A percentile compares a stretch with the other conserved stretches of the same genome.
phyloP scores from a whole-genome alignment of 176 grass and related monocot species.

The Oryza nivara region DNA sequence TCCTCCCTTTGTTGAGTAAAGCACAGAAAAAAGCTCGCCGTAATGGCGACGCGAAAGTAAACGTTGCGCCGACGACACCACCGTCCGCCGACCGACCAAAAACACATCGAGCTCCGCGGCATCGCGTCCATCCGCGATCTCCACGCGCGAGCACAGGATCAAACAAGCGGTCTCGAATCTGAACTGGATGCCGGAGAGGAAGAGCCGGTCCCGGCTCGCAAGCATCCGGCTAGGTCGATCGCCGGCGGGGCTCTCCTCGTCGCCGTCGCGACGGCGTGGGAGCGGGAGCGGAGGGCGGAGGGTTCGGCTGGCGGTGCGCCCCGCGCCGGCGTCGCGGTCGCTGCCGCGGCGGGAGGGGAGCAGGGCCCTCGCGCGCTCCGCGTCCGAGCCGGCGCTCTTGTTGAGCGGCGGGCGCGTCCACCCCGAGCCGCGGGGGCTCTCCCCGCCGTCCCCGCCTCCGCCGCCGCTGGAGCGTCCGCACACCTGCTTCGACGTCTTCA shows the following conservation, averaged over 20 bases:
- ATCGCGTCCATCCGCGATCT: background rate
- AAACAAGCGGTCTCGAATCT: background rate
- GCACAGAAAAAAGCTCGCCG: conserved; percentile 23
- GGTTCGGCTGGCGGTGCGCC: background rate
- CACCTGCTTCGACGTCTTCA: conserved; percentile 54
- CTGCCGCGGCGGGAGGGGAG: background rate
- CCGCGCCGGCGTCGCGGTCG: background rate
- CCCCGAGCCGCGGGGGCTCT: background rate
- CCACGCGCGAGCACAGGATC: background rate
- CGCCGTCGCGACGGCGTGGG: background rate
- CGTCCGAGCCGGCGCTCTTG: conserved; percentile 51
- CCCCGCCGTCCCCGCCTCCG: conserved; percentile 29
- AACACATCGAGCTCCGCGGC: background rate
- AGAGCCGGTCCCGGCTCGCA: background rate
- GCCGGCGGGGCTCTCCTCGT: background rate
- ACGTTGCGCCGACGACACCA: conserved; percentile 3
- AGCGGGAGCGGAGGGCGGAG: background rate
- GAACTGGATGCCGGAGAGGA: conserved; percentile 33
- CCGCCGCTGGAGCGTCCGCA: conserved; percentile 39
- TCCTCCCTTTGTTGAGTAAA: conserved; percentile 26
- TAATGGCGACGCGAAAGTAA: conserved; percentile 3
- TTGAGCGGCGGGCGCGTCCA: conserved; percentile 21
- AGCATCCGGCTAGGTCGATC: conserved; percentile 24
- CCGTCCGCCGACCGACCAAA: background rate
- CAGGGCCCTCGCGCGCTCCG: conserved; percentile 27